Base-by-base conservation (phyloP, 371 early-diverging fungal genomes). In the Chytridium lagenaria region DNA sequence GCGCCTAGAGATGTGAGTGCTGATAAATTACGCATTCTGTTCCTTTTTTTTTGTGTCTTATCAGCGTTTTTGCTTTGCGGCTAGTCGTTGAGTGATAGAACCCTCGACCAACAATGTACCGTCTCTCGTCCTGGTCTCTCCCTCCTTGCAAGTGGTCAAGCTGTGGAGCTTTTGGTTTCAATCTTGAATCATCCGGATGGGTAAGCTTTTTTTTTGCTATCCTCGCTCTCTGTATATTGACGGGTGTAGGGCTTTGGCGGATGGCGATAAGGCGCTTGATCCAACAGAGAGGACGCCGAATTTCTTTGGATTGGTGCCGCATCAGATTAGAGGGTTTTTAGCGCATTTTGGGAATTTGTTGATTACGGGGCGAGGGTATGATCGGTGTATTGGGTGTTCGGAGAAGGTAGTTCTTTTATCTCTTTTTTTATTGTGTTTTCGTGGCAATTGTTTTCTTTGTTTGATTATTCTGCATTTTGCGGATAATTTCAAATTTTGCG, bases 41-140 rank as follows among this genome's bases (percentile, higher is more conserved):
- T 44, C 36, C 50, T 10, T 67, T 7, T 70, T 22, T 73, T 1
- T 31, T n/a, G 36, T 0, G 10, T 65, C 44, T 34, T 59, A 26
- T 50, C n/a, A 23, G 10, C 16, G 28, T 51, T 34, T 33, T 67
- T 66, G 22, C 38, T 7, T 12, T 44, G 44, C 19, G 44, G 7
- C 44, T 77, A 93, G 92, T 96, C 97, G n/a, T 84, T 97, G 7
- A 89, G 89, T 10, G 95, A 96, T 79, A 87, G 98, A 39, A 94
- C 98, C 0, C 82, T 98, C 50, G 98, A 98, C 78, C 97, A 98
- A 74, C 95, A 96, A 84, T 98, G 98, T 80, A 98, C 98, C 0
- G 98, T 98, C 12, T 95, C 98, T 3, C 87, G 98, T 1, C 98
- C 98, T 1, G 98, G 98, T 2, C 79, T 98, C 26, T 90, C 97